Evolutionary conservation across 2,329 filamentous ascomycete species (phyloP).

Genomic region (Paracoccidioides brasiliensis): DNA sequence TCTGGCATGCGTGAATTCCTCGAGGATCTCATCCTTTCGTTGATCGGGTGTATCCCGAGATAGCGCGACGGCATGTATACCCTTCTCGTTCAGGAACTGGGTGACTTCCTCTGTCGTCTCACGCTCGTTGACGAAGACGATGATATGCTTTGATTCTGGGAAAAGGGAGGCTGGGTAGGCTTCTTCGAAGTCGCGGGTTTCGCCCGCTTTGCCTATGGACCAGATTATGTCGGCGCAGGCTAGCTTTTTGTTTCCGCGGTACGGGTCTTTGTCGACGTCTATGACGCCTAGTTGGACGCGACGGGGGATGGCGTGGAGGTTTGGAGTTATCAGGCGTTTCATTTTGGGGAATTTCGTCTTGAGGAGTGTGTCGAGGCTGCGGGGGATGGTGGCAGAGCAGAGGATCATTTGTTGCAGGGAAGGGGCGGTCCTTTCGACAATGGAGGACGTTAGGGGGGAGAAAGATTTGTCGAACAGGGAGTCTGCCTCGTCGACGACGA

Average conservation of each 20-base stretch:
- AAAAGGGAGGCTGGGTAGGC: constrained; percentile 23
- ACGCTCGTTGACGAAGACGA: constrained; percentile 95
- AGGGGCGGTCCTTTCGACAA: constrained; percentile 69
- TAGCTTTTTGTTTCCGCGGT: constrained; percentile 80
- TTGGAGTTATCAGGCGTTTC: constrained; percentile 78
- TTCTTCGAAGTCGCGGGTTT: constrained; percentile 20
- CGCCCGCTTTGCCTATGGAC: constrained; percentile 72
- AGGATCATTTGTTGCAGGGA: constrained; percentile 77
- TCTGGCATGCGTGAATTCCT: constrained; percentile 50
- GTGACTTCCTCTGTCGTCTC: constrained; percentile 75
- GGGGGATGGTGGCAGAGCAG: constrained; percentile 92
- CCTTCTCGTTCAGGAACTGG: constrained; percentile 65
- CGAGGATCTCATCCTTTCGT: constrained; percentile 63
- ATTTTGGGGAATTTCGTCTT: constrained; percentile 70
- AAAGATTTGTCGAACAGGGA: constrained; percentile 92
- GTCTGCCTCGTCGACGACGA: constrained; percentile 91
- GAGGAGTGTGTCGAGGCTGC: constrained; percentile 76
- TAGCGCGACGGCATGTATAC: constrained; percentile 75
- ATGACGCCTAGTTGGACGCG: constrained; percentile 89
- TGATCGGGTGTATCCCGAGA: constrained; percentile 72
- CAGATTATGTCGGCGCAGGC: constrained; percentile 93
- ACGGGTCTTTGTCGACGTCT: constrained; percentile 83
- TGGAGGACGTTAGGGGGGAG: constrained; percentile 63
- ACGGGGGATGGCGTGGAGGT: constrained; percentile 88
- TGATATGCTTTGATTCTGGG: constrained; percentile 64